Conservation (phyloP, 2,329 filamentous ascomycete species). For the Botrytis tulipae region DNA sequence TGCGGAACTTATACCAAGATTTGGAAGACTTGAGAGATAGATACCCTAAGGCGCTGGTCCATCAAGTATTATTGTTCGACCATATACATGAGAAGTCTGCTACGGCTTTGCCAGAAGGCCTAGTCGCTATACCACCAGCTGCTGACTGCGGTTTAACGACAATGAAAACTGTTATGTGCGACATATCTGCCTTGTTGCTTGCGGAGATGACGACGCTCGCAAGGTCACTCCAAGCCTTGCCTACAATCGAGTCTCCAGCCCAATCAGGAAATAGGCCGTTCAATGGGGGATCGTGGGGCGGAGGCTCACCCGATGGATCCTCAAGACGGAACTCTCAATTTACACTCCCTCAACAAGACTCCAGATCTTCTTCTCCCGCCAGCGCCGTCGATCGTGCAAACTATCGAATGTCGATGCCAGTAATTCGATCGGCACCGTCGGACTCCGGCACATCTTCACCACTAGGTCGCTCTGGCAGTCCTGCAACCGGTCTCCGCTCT, state of each 20-base stretch:
- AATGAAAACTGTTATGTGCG: conserved; percentile 77
- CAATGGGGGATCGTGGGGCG: conserved; percentile 46
- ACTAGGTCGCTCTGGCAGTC: conserved; percentile 41
- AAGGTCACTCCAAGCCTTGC: conserved; percentile 69
- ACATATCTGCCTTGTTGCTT: conserved; percentile 70
- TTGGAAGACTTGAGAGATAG: conserved; percentile 68
- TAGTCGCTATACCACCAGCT: conserved; percentile 67
- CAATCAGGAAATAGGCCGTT: conserved; percentile 44
- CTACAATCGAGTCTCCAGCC: conserved; percentile 74
- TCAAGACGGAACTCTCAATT: conserved; percentile 57
- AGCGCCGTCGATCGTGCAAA: conserved; percentile 57
- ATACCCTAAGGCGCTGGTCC: conserved; percentile 73
- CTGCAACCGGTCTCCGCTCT: conserved; percentile 31
- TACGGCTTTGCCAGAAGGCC: conserved; percentile 61
- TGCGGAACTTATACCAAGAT: conserved; percentile 61
- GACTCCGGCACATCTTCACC: conserved; percentile 34
- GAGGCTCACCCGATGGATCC: conserved; percentile 43
- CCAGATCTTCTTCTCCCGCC: conserved; percentile 55
- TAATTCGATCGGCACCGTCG: conserved; percentile 43
- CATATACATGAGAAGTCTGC: conserved; percentile 51
- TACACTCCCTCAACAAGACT: conserved; percentile 42
- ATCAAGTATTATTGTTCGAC: conserved; percentile 80
- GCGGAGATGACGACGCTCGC: conserved; percentile 74
- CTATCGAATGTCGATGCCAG: conserved; percentile 79
- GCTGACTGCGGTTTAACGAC: conserved; percentile 72